Conservation (phyloP, 78 protist species). For the Mastigamoeba balamuthi region DNA sequence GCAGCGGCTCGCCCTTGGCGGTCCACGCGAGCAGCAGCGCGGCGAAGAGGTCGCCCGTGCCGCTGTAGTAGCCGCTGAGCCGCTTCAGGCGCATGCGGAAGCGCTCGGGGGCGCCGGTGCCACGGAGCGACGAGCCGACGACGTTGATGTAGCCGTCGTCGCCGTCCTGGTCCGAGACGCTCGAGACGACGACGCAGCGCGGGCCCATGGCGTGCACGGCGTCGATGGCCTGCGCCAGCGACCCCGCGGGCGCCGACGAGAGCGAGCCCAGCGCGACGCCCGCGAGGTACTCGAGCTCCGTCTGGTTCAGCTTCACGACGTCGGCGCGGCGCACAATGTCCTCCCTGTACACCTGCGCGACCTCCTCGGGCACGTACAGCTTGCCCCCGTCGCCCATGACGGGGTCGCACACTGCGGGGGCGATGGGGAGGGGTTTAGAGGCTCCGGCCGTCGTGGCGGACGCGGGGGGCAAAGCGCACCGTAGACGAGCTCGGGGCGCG, state of each 20-base stretch:
- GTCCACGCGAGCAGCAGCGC: conserved; percentile 39
- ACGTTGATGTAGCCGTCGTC: background rate
- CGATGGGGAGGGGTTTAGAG: background rate
- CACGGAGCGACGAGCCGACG: background rate
- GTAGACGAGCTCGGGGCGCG: conserved; percentile 33
- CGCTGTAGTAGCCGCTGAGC: conserved; percentile 37
- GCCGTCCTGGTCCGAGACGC: background rate
- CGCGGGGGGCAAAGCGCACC: conserved; percentile 4
- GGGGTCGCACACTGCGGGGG: conserved; percentile 37
- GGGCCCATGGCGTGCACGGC: conserved; percentile 35
- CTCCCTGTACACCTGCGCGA: conserved; percentile 24
- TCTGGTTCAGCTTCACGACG: conserved; percentile 65
- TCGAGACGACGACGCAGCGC: conserved; percentile 49
- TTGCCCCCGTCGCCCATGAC: conserved; percentile 73
- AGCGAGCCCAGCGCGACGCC: background rate
- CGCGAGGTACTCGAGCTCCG: conserved; percentile 39
- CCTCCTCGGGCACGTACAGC: conserved; percentile 55
- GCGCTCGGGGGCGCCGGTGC: background rate
- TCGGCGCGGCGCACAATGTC: conserved; percentile 41
- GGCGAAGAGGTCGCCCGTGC: conserved; percentile 71
- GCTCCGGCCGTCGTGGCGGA: background rate
- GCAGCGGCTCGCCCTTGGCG: background rate
- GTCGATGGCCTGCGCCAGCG: conserved; percentile 29
- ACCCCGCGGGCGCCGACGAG: background rate
- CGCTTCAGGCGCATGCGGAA: conserved; percentile 16